Conservation (phyloP, 768 basidiomycete species). For the Serendipita sp. region DNA sequence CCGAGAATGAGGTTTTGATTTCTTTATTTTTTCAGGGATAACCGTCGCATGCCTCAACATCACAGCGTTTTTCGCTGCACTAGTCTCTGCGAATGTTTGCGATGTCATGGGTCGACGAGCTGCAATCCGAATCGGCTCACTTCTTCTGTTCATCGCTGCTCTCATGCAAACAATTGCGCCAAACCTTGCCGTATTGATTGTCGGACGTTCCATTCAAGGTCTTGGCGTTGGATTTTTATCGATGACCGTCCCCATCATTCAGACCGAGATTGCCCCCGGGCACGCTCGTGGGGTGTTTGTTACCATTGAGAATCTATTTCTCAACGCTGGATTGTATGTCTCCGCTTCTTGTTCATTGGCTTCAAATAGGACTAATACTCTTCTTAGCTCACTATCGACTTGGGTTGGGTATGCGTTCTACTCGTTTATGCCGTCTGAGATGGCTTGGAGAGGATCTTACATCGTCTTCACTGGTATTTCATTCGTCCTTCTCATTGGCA, state of each 20-base stretch:
- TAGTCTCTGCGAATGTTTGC: slow-evolving; percentile 33
- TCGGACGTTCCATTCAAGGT: slow-evolving; percentile 33
- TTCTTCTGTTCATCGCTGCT: slow-evolving; percentile 34
- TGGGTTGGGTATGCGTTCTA: slow-evolving; percentile 21
- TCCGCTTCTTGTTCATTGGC: background rate
- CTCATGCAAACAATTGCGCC: slow-evolving; percentile 36
- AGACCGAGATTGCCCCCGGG: slow-evolving; percentile 8
- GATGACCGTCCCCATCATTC: slow-evolving; percentile 8
- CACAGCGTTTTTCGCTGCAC: slow-evolving; percentile 33
- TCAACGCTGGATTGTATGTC: slow-evolving; percentile 21
- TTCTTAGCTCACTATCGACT: background rate
- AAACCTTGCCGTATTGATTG: slow-evolving; percentile 25
- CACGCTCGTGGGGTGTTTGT: slow-evolving; percentile 8
- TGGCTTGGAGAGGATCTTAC: slow-evolving; percentile 8
- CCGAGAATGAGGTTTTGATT: too few relatives aligned
- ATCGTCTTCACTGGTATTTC: background rate
- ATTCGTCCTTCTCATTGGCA: background rate
- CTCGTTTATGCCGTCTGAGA: slow-evolving; percentile 6
- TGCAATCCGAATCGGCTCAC: slow-evolving; percentile 34
- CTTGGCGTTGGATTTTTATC: slow-evolving; percentile 19
- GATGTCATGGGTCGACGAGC: slow-evolving; percentile 36
- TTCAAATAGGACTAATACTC: background rate
- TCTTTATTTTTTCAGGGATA: slow-evolving; percentile 23
- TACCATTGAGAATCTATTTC: slow-evolving; percentile 30
- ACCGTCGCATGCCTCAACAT: slow-evolving; percentile 35